Conservation (phyloP, 108 stramenopile species). For the Cafeteria roenbergensis region DNA sequence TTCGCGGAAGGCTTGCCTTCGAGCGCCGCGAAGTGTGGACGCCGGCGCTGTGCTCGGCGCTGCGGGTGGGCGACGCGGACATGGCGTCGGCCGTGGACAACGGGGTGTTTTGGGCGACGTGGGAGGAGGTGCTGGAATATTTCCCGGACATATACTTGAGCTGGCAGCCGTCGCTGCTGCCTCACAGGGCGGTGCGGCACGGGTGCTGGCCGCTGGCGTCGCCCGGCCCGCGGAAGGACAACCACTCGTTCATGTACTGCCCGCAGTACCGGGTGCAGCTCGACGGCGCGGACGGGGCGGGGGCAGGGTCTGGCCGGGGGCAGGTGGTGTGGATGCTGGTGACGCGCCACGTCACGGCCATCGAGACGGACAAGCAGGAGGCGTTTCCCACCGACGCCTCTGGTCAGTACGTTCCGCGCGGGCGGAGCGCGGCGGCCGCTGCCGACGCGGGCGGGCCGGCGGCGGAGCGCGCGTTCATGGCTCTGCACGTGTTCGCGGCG, state of each 20-base stretch:
- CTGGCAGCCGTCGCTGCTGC: conserved; percentile 38
- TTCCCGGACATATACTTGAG: conserved; percentile 33
- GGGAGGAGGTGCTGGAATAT: conserved; percentile 16
- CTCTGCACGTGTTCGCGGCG: conserved; percentile 35
- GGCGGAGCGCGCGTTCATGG: conserved; percentile 26
- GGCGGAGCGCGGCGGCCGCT: not conserved
- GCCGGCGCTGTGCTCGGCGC: not conserved
- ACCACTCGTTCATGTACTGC: conserved; percentile 24
- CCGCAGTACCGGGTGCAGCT: conserved; percentile 27
- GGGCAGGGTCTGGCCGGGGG: not conserved
- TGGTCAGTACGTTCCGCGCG: not conserved
- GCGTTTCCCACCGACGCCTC: not conserved
- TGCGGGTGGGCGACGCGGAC: conserved; percentile 14
- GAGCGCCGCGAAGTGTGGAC: conserved; percentile 4
- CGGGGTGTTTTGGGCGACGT: conserved; percentile 41
- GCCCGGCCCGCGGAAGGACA: conserved; percentile 26
- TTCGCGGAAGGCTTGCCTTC: conserved; percentile 12
- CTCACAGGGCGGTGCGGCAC: conserved; percentile 13
- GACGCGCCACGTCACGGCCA: conserved; percentile 3
- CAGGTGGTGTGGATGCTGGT: conserved; percentile 5
- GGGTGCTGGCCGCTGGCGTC: conserved; percentile 20
- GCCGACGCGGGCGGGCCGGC: not conserved
- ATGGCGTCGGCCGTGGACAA: conserved; percentile 26
- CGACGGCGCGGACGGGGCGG: not conserved
- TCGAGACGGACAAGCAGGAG: not conserved